Percentiles rank a stretch among this genome's conserved stretches.
Conservation (phyloP, 2,329 filamentous ascomycete genomes). For the Paraphaeosphaeria minitans region DNA sequence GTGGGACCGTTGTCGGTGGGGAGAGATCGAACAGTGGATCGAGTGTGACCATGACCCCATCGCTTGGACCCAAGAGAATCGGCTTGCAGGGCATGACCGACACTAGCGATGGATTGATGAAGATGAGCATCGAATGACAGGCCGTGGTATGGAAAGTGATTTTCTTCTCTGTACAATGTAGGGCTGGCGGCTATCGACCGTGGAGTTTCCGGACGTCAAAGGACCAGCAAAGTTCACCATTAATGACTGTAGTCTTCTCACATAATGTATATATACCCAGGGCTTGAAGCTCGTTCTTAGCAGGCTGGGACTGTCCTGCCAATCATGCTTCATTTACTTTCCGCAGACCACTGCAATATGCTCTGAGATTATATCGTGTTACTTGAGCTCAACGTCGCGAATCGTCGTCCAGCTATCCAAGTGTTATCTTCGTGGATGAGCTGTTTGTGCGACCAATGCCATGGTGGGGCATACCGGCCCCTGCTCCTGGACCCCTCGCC, state of each 20-base stretch:
- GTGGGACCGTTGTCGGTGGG: slow-evolving; percentile 56
- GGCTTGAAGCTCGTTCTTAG: neutral
- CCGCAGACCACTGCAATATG: neutral
- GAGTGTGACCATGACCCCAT: slow-evolving; percentile 53
- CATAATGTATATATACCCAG: neutral
- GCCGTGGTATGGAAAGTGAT: neutral
- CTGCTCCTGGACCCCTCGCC: slow-evolving; percentile 17
- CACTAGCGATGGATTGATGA: slow-evolving; percentile 93
- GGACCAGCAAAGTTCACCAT: neutral
- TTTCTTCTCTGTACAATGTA: slow-evolving; percentile 4
- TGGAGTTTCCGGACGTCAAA: slow-evolving; percentile 28
- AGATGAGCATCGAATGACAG: slow-evolving; percentile 87
- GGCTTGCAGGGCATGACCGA: slow-evolving; percentile 87
- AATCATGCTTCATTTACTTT: neutral
- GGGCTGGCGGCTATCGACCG: slow-evolving; percentile 25
- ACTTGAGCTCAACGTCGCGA: too few species aligned
- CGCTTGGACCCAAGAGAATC: slow-evolving; percentile 54
- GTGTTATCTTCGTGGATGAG: too few species aligned
- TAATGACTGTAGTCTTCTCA: slow-evolving; percentile 11
- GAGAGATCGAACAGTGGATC: slow-evolving; percentile 56
- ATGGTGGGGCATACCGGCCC: slow-evolving; percentile 11
- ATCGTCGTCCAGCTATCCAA: too few species aligned
- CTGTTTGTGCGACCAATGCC: slow-evolving; percentile 3
- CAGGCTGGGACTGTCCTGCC: neutral
- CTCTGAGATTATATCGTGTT: neutral